These are phyloP conservation scores for Huiozyma naganishii DNA, from an alignment of 805 yeast species.

Conservation along the genomic window DNA sequence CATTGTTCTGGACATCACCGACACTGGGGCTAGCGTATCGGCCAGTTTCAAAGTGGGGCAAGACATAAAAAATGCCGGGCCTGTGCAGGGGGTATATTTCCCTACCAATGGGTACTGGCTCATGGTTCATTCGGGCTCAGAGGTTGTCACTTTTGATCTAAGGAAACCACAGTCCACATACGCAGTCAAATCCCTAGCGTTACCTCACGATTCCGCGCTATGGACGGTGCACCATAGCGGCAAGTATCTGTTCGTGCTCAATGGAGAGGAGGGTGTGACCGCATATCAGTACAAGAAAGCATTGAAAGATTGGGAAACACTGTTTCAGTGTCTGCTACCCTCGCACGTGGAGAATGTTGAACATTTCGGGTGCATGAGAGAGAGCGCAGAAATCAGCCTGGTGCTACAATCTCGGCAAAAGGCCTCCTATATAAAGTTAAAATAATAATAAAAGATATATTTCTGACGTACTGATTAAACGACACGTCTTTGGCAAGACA, in stretches of 20 bases:
- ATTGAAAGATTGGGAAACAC: neutral
- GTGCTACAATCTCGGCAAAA: no score
- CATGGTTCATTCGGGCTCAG: conserved; percentile 12
- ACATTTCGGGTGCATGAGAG: neutral
- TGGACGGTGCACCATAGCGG: conserved; percentile 4
- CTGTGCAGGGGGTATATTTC: conserved; percentile 4
- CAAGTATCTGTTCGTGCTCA: neutral
- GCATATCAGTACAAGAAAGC: neutral
- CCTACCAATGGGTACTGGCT: conserved; percentile 27
- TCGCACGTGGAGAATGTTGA: neutral
- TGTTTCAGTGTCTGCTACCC: neutral
- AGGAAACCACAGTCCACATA: conserved; percentile 17
- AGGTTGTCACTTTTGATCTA: conserved; percentile 18
- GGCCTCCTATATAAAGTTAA: no score
- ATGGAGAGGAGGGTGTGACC: neutral
- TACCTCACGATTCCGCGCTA: neutral
- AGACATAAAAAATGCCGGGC: no score
- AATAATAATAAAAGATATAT: no score
- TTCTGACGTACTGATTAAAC: no score
- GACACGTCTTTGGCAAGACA: neutral
- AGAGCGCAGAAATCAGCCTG: no score
- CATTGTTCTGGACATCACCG: conserved; percentile 8
- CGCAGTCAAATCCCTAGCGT: conserved; percentile 9
- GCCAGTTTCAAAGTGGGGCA: conserved; percentile 6
- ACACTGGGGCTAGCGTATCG: conserved; percentile 6